phyloP scores from a whole-genome alignment of 257 asterid species.

The Nicotiana paniculata region DNA sequence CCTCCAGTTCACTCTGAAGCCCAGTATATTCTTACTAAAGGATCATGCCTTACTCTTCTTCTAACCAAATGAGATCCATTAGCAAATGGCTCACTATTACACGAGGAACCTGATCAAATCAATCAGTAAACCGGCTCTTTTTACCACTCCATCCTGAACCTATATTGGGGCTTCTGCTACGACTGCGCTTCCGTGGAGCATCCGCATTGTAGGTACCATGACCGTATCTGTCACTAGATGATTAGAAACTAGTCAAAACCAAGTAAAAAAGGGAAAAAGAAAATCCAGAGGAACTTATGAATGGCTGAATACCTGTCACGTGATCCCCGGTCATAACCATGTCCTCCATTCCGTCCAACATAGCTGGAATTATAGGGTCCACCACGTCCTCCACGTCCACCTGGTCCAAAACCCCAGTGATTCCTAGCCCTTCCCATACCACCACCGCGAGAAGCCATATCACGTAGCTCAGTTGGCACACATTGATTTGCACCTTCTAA shows the following conservation, averaged over 20 bases:
- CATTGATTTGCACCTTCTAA: slow-evolving; percentile 68
- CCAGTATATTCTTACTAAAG: neutral
- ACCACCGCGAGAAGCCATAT: slow-evolving; percentile 59
- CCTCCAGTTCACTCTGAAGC: neutral
- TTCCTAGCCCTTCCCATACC: slow-evolving; percentile 64
- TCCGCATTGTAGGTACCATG: slow-evolving; percentile 25
- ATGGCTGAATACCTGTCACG: slow-evolving; percentile 39
- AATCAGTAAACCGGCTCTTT: slow-evolving; percentile 46
- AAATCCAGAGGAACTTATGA: neutral
- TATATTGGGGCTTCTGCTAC: slow-evolving; percentile 52
- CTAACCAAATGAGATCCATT: slow-evolving; percentile 24
- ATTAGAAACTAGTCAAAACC: neutral
- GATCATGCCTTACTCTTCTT: slow-evolving; percentile 19
- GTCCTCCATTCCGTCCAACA: slow-evolving; percentile 46
- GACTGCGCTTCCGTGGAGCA: slow-evolving; percentile 30
- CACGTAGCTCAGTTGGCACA: slow-evolving; percentile 57
- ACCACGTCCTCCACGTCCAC: slow-evolving; percentile 41
- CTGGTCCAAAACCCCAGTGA: slow-evolving; percentile 68
- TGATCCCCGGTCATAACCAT: slow-evolving; percentile 37
- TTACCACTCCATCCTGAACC: slow-evolving; percentile 50
- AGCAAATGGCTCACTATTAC: neutral
- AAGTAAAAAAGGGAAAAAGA: neutral
- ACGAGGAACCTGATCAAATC: slow-evolving; percentile 26
- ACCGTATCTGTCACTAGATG: slow-evolving; percentile 34
- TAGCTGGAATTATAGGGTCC: slow-evolving; percentile 8